Base-by-base conservation (phyloP, 345 rosid genomes). In the Linum trigynum region DNA sequence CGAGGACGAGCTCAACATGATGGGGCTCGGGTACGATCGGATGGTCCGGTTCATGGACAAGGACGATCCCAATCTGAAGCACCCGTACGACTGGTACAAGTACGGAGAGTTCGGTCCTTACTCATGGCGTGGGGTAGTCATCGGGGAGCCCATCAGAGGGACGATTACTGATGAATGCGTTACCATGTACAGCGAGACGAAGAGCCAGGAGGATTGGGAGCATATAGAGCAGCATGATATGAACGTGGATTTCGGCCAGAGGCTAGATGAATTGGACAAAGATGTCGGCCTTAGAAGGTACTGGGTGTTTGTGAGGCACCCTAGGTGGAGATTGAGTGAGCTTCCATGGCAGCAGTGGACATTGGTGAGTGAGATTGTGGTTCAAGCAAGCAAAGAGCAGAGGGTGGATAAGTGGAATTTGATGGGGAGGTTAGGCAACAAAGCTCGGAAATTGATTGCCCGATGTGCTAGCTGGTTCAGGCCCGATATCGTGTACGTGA, bases 341-440 rank as follows among this genome's bases (percentile, higher is more conserved):
- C 57, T 67, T 69, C 96, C 97, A 1, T 94, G 99, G 99, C 74
- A 94, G 73, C 99, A 94, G 23, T 94, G 96, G 97, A 88, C 96
- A 3, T 78, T 94, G 79, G 91, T 88, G n/a, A 70, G 88, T 51
- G 99, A 94, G 77, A 82, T 94, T 2, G 95, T 75, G 23, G 57
- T 94, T 38, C 92, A 94, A 53, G 92, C 85, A 0, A 87, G 87
- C 43, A 82, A 86, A 64, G 79, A 60, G 42, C 77, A 88, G 81
- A 81, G 97, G 76, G 41, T 94, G 50, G 99, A 94, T 67, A 94
- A 94, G 74, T 94, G 99, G 99, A 88, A 72, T 61, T 74, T 94
- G 81, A 94, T 94, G 99, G 95, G 85, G 17, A 80, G 99, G 36
- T 79, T 94, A 17, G 99, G 92, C 73, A 90, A 90, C 67, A 84